Conservation (phyloP, 164 flowering plant genomes). For the Berberis thunbergii region DNA sequence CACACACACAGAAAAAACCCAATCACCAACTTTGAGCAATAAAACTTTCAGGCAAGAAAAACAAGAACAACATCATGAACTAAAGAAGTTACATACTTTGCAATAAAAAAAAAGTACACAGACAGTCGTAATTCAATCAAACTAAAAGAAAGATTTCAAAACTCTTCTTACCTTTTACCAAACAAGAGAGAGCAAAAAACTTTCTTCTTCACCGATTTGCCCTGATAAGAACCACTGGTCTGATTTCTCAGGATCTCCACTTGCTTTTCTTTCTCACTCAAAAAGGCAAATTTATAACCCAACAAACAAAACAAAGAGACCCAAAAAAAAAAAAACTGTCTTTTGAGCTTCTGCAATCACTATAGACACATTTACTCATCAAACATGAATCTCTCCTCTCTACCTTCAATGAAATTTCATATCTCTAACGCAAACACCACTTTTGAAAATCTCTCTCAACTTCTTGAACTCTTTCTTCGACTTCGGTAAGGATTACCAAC, state of each 20-base stretch:
- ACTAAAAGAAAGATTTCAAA: neutral
- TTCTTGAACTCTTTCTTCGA: no score
- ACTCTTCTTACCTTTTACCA: neutral
- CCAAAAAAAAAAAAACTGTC: neutral
- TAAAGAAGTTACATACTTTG: neutral
- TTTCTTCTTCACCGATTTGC: neutral
- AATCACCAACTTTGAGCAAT: no score
- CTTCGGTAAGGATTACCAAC: no score
- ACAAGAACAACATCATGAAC: neutral
- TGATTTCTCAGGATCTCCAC: neutral
- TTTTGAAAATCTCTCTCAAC: neutral
- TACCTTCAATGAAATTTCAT: neutral
- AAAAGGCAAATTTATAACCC: neutral
- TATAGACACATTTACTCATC: neutral
- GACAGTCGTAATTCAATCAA: neutral
- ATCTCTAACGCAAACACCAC: neutral
- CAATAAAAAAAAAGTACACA: neutral
- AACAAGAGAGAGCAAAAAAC: neutral
- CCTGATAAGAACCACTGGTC: neutral
- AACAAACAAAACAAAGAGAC: neutral
- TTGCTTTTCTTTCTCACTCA: no score
- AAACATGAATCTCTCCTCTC: neutral
- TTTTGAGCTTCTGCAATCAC: conserved; percentile 3
- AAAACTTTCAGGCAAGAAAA: neutral
- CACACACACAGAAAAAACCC: neutral